phyloP scores from a whole-genome alignment of 345 rosid species.

The Aegle marmelos region DNA sequence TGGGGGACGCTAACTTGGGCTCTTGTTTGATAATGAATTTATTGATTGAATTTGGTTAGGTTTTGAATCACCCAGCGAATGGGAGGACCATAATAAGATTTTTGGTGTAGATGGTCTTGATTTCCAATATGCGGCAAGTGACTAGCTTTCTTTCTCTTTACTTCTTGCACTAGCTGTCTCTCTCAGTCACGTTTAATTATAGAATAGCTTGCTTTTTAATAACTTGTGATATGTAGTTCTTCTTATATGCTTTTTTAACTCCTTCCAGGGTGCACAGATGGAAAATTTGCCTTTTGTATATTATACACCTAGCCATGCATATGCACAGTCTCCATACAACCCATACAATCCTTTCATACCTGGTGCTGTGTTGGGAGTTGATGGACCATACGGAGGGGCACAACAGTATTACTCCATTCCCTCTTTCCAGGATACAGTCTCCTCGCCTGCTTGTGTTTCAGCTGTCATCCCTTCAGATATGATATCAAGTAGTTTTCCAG shows the following conservation, averaged over 20 bases:
- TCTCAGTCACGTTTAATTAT: background rate
- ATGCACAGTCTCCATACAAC: slow-evolving; percentile 84
- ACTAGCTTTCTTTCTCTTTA: background rate
- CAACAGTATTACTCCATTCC: slow-evolving; percentile 66
- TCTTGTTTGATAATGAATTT: slow-evolving; percentile 3
- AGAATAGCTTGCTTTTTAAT: slow-evolving; percentile 1
- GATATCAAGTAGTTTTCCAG: slow-evolving; percentile 33
- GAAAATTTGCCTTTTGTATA: slow-evolving; percentile 80
- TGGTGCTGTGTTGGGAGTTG: slow-evolving; percentile 70
- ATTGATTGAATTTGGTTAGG: slow-evolving; percentile 39
- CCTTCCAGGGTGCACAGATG: slow-evolving; percentile 71
- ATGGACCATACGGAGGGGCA: slow-evolving; percentile 51
- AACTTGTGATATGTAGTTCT: slow-evolving; percentile 1
- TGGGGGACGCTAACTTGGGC: background rate
- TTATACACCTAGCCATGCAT: slow-evolving; percentile 80
- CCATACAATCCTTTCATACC: slow-evolving; percentile 92
- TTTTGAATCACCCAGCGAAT: slow-evolving; percentile 81
- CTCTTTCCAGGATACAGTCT: slow-evolving; percentile 54
- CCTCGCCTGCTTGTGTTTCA: slow-evolving; percentile 62
- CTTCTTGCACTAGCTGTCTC: background rate
- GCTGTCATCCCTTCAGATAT: slow-evolving; percentile 55
- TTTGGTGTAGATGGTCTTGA: slow-evolving; percentile 85
- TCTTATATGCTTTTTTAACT: slow-evolving; percentile 10
- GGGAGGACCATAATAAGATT: slow-evolving; percentile 86
- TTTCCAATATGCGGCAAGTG: slow-evolving; percentile 61